Conservation (phyloP, 192 early-diverging fungal genomes). For the Backusella australiensis region DNA sequence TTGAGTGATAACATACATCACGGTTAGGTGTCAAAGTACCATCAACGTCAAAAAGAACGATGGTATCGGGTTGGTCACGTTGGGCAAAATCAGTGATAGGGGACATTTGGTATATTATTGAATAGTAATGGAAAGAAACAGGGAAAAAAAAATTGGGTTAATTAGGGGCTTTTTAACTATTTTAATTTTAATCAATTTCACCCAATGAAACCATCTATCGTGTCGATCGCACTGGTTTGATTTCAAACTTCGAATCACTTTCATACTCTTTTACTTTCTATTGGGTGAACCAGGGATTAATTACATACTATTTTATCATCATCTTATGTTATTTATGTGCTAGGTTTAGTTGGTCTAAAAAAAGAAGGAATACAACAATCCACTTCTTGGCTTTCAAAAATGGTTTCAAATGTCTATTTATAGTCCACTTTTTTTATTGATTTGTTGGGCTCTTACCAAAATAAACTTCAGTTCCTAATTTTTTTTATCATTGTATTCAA, state of each 20-base stretch:
- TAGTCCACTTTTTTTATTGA: background rate
- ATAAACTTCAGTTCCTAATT: background rate
- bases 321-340: background rate
- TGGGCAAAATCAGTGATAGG: conserved; percentile 39
- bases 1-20: conserved; percentile 54
- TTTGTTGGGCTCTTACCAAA: background rate
- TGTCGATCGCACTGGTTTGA: conserved; percentile 12
- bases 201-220: conserved; percentile 13
- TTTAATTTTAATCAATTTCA: background rate
- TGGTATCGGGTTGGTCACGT: conserved; percentile 73
- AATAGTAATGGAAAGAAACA: background rate
- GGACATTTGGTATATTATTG: conserved; percentile 16
- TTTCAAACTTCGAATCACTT: background rate
- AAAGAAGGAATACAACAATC: background rate
- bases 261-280: background rate
- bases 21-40: conserved; percentile 96
- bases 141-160: background rate
- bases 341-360: background rate
- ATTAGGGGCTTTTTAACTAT: background rate
- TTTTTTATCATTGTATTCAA: background rate
- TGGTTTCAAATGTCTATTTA: background rate
- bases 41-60: conserved; percentile 96
- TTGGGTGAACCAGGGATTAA: background rate
- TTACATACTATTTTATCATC: background rate
- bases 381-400: background rate